Percentiles rank a stretch among this genome's conserved stretches.
These are phyloP conservation scores for Sporobolomyces phaffii DNA, from an alignment of 768 basidiomycete genomes.

Conservation along the genomic window DNA sequence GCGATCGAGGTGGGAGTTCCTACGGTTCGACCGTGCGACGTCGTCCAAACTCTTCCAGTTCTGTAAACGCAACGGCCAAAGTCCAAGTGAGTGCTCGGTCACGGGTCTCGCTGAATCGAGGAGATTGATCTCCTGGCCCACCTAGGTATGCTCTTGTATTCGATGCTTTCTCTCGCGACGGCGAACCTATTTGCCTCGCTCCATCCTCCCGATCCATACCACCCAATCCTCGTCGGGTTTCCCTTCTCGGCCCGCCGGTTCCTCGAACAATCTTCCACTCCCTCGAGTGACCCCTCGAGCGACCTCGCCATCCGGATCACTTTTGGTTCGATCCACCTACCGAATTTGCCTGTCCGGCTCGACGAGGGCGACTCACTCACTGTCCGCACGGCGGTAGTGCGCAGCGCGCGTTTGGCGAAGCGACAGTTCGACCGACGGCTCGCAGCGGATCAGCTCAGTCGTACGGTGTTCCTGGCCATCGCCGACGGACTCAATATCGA, in stretches of 20 bases:
- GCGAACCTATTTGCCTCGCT: conserved; percentile 9
- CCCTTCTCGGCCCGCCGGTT: conserved; percentile 29
- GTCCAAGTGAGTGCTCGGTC: background rate
- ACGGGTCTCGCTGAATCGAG: background rate
- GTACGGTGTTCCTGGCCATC: background rate
- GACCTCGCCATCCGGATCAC: conserved; percentile 35
- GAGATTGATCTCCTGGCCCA: background rate
- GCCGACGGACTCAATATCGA: conserved; percentile 9
- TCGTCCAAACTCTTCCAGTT: background rate
- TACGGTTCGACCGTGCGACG: background rate
- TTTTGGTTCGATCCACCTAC: conserved; percentile 20
- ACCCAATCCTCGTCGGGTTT: conserved; percentile 31
- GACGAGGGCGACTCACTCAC: fast-evolving
- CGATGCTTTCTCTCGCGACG: conserved; percentile 16
- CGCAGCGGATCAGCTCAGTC: background rate
- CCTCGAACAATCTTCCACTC: background rate
- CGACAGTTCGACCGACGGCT: conserved; percentile 7
- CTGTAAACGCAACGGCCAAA: conserved; percentile 3
- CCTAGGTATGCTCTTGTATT: conserved; percentile 34
- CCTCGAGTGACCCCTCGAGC: conserved; percentile 8
- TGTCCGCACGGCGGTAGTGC: background rate
- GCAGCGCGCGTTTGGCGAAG: conserved; percentile 20
- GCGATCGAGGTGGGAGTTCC: background rate
- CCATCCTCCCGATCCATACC: conserved; percentile 4
- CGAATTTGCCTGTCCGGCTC: background rate